phyloP scores from a whole-genome alignment of 768 basidiomycete species.

The Lentinula detonsa region DNA sequence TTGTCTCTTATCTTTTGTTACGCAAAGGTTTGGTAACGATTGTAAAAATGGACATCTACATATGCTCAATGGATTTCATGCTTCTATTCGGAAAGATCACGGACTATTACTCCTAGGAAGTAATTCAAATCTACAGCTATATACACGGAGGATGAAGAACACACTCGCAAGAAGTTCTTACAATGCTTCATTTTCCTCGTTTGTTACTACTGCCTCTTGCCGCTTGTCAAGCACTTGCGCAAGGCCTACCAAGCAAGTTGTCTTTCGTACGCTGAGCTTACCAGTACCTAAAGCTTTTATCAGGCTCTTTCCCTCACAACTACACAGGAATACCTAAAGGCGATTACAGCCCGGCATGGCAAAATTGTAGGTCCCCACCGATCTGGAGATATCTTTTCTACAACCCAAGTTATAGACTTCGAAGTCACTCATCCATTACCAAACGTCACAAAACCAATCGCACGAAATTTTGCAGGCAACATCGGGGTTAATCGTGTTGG shows the following conservation, averaged over 20 bases:
- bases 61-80: background rate
- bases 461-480: slow-evolving; percentile 59
- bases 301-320: slow-evolving; percentile 33
- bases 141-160: background rate
- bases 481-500: slow-evolving; percentile 51
- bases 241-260: background rate
- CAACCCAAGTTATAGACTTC: slow-evolving; percentile 38
- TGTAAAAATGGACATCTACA: background rate
- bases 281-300: background rate
- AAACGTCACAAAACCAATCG: slow-evolving; percentile 42
- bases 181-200: background rate
- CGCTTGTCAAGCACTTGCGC: background rate
- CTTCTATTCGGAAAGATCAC: background rate
- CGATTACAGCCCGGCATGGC: slow-evolving; percentile 54
- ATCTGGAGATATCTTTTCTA: background rate
- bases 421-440: slow-evolving; percentile 50
- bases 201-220: background rate
- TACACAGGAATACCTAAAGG: slow-evolving; percentile 42
- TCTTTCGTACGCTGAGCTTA: background rate
- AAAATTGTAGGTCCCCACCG: slow-evolving; percentile 39
- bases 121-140: background rate
- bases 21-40: background rate
- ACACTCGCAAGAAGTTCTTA: background rate
- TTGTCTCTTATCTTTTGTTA: background rate
- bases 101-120: background rate